phyloP scores from a whole-genome alignment of 306 rosid genomes.

The Quercus robur region DNA sequence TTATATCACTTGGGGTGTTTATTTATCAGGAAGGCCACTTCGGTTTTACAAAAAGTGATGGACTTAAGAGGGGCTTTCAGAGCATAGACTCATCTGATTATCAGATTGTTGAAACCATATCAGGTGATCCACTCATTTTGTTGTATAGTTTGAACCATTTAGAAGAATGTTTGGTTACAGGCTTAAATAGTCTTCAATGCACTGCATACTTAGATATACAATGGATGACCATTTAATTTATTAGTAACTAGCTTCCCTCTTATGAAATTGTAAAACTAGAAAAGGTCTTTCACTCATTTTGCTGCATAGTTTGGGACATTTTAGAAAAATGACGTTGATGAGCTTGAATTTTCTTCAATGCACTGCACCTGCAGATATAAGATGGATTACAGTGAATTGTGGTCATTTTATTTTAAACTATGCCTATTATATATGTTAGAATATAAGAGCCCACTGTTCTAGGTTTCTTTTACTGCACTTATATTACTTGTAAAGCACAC shows the following conservation, averaged over 20 bases:
- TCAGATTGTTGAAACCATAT: constrained; percentile 42
- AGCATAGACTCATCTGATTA: constrained; percentile 50
- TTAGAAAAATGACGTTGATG: neutral
- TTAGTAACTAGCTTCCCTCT: neutral
- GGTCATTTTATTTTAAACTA: neutral
- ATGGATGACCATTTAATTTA: neutral
- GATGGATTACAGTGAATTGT: neutral
- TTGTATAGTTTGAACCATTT: constrained; percentile 6
- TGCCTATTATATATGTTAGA: neutral
- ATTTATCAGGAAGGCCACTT: constrained; percentile 40
- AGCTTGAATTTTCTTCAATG: neutral
- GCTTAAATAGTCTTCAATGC: neutral
- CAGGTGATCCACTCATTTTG: constrained; percentile 42
- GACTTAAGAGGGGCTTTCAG: constrained; percentile 52
- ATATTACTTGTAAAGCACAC: no score
- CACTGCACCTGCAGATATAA: neutral
- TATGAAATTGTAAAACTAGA: neutral
- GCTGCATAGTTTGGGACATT: neutral
- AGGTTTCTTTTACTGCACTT: no score
- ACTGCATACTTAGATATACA: neutral
- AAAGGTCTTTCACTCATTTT: neutral
- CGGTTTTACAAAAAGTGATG: constrained; percentile 40
- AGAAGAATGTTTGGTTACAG: constrained; percentile 4
- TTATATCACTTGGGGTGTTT: constrained; percentile 12
- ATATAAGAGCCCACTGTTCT: no score